Evolutionary conservation across 106 monocot species (phyloP).

Genomic region (Gastrodia elata): DNA sequence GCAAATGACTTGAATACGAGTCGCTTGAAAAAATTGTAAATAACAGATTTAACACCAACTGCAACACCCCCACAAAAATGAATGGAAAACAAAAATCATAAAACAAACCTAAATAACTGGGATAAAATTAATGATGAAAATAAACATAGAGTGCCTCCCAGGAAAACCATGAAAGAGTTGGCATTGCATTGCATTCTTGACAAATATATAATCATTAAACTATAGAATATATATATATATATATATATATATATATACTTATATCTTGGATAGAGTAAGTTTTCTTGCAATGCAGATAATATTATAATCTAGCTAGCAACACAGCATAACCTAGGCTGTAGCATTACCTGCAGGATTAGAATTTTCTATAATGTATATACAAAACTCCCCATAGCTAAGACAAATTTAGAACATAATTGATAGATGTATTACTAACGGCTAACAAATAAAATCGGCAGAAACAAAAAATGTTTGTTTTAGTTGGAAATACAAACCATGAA

Average conservation of each 20-base stretch:
- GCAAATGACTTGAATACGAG: background rate
- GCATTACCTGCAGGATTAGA: background rate
- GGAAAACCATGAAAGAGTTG: background rate
- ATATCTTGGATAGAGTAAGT: background rate
- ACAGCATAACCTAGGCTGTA: background rate
- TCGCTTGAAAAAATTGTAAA: background rate
- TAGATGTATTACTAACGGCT: background rate
- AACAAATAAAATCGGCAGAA: background rate
- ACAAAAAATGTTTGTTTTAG: background rate
- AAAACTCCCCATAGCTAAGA: background rate
- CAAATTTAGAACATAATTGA: background rate
- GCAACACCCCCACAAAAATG: background rate
- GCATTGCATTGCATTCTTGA: background rate
- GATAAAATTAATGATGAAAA: background rate
- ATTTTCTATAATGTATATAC: background rate
- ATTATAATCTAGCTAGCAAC: background rate
- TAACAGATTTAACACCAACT: no score
- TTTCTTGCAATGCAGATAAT: background rate
- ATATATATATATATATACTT: background rate
- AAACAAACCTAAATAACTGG: background rate
- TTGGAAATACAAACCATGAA: constrained; percentile 56
- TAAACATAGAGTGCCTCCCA: background rate
- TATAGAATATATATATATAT: background rate
- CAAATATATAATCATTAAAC: background rate
- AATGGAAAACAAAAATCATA: background rate